Evolutionary conservation across 2,329 filamentous ascomycete genomes (phyloP).

Genomic region (Achaetomium macrosporum): DNA sequence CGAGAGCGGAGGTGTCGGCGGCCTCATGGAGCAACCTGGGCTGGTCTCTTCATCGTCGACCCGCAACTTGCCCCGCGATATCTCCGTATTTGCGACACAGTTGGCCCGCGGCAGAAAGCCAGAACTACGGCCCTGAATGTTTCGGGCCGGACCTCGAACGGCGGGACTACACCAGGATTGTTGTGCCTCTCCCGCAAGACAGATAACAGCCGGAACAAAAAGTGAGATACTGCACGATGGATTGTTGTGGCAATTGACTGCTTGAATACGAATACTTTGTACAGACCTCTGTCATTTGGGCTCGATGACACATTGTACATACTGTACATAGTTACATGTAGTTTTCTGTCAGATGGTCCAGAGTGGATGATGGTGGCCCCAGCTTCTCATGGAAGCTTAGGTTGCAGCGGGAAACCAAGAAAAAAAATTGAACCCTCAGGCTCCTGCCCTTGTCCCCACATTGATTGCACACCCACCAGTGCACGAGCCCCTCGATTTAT

Average conservation of each 20-base stretch:
- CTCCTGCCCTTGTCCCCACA: conserved; percentile 22
- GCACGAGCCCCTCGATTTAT: conserved; percentile 20
- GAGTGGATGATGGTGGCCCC: too few species aligned
- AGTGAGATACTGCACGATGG: too few species aligned
- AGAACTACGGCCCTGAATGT: not conserved
- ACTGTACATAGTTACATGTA: too few species aligned
- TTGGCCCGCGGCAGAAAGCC: not conserved
- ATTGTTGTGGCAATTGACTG: too few species aligned
- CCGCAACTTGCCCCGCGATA: not conserved
- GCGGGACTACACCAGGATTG: too few species aligned
- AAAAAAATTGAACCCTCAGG: conserved; percentile 21
- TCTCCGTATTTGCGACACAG: not conserved
- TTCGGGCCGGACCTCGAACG: not conserved
- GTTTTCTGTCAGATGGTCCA: too few species aligned
- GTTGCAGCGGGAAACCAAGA: not conserved
- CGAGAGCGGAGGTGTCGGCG: not conserved
- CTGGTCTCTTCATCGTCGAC: not conserved
- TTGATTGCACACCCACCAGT: conserved; percentile 10
- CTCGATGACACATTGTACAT: too few species aligned
- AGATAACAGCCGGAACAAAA: too few species aligned
- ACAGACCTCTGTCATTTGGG: too few species aligned
- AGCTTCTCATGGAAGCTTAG: not conserved
- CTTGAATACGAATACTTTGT: too few species aligned
- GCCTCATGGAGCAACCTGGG: not conserved
- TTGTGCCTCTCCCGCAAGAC: too few species aligned